Percentiles rank a stretch among this genome's conserved stretches.
Conservation (phyloP, 2,329 filamentous ascomycete species). For the Fragosphaeria purpurea region DNA sequence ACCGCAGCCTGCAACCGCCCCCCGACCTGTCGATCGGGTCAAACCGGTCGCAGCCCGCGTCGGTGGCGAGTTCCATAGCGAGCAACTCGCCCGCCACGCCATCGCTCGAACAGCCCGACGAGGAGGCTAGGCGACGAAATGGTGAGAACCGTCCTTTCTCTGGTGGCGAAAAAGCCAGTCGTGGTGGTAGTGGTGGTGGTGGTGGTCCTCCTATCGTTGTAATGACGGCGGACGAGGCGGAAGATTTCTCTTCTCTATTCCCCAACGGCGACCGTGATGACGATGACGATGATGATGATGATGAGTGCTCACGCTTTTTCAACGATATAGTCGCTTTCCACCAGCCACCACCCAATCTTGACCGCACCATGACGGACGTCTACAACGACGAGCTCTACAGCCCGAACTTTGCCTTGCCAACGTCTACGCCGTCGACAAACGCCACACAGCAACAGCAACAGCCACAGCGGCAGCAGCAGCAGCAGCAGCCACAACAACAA, state of each 20-base stretch:
- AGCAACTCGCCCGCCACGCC: constrained; percentile 53
- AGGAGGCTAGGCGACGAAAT: constrained; percentile 40
- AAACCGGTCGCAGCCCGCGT: constrained; percentile 39
- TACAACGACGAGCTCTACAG: constrained; percentile 81
- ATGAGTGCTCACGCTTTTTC: constrained; percentile 57
- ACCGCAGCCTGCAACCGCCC: constrained; percentile 34
- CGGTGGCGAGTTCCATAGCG: constrained; percentile 46
- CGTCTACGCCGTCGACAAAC: constrained; percentile 38
- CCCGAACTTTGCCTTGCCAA: constrained; percentile 51
- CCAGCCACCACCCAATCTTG: constrained; percentile 61
- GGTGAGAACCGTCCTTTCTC: constrained; percentile 32
- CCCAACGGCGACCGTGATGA: constrained; percentile 13
- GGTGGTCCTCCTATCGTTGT: too few relatives aligned
- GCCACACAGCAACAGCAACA: constrained; percentile 21
- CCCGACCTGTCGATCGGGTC: constrained; percentile 33
- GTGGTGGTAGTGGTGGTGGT: too few relatives aligned
- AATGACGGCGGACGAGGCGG: neutral
- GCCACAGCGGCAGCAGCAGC: too few relatives aligned
- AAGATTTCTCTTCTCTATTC: constrained; percentile 5
- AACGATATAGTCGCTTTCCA: constrained; percentile 45
- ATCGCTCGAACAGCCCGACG: constrained; percentile 35
- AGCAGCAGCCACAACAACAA: too few relatives aligned
- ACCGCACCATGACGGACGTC: constrained; percentile 76
- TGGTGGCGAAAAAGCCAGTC: too few relatives aligned
- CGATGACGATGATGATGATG: constrained; percentile 19